These are phyloP conservation scores for Eimeria falciformis DNA, from an alignment of 169 alveolate species.

Conservation along the genomic window DNA sequence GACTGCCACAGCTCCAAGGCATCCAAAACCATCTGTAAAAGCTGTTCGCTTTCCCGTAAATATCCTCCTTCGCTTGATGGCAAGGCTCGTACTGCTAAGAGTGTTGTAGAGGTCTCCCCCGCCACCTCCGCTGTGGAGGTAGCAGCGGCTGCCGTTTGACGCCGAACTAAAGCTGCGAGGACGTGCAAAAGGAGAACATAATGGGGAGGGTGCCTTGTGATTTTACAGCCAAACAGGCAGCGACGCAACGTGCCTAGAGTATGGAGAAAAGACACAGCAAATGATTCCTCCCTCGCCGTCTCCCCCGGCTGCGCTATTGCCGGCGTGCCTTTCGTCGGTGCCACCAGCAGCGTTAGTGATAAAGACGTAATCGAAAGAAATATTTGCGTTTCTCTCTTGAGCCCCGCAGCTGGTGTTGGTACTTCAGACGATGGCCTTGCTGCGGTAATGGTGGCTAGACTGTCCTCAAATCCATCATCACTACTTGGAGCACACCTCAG, in stretches of 20 bases:
- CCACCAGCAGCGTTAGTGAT: no score
- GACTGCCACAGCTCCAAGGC: slow-evolving; percentile 7
- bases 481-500: no score
- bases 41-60: slow-evolving; percentile 18
- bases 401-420: no score
- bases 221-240: background rate
- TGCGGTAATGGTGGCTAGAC: no score
- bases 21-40: slow-evolving; percentile 12
- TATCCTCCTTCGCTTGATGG: background rate
- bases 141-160: background rate
- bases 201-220: background rate
- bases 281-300: background rate
- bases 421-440: no score
- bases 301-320: background rate
- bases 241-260: background rate
- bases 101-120: background rate
- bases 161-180: slow-evolving; percentile 32
- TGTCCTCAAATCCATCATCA: no score
- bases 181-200: slow-evolving; percentile 1
- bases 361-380: no score
- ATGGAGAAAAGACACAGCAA: background rate
- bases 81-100: background rate
- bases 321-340: background rate
- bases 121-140: background rate
- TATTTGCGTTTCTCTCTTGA: no score